Conservation (phyloP, 2,329 filamentous ascomycete species). For the Neonectria punicea region DNA sequence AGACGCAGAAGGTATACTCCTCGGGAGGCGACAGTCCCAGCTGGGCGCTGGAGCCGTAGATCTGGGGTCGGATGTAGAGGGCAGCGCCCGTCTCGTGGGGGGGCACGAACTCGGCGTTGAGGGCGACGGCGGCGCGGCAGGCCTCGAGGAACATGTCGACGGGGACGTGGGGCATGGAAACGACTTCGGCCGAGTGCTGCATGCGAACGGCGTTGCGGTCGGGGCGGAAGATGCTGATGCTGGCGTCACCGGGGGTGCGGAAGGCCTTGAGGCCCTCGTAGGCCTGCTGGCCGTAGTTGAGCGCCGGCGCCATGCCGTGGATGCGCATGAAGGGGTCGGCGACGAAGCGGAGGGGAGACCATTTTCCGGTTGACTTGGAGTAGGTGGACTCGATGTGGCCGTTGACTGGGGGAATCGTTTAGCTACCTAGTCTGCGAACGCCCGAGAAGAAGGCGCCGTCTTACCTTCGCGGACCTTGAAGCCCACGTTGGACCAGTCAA, state of each 20-base stretch:
- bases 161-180: slow-evolving; percentile 85
- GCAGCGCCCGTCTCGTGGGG: slow-evolving; percentile 89
- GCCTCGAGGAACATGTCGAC: slow-evolving; percentile 79
- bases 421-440: neutral
- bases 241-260: slow-evolving; percentile 74
- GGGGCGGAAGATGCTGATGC: slow-evolving; percentile 89
- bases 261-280: slow-evolving; percentile 99
- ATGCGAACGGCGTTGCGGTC: slow-evolving; percentile 85
- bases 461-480: slow-evolving; percentile 91
- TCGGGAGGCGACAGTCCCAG: slow-evolving; percentile 87
- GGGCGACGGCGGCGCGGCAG: slow-evolving; percentile 81
- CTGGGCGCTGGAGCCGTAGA: slow-evolving; percentile 90
- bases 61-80: slow-evolving; percentile 90
- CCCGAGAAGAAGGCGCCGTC: slow-evolving; percentile 23
- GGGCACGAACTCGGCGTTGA: slow-evolving; percentile 92
- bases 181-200: slow-evolving; percentile 84
- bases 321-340: slow-evolving; percentile 85
- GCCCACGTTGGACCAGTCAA: slow-evolving; percentile 94
- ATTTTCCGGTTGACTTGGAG: slow-evolving; percentile 77
- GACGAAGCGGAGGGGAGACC: slow-evolving; percentile 83
- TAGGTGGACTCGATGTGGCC: slow-evolving; percentile 93
- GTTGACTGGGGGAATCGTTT: slow-evolving; percentile 72
- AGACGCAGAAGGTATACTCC: slow-evolving; percentile 92
- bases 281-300: slow-evolving; percentile 98
- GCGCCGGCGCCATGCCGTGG: slow-evolving; percentile 92